Evolutionary conservation across 192 early-diverging fungal species (phyloP), one percentile per base, ranked within the genome.

Genomic region (Irineochytrium annulatum): DNA sequence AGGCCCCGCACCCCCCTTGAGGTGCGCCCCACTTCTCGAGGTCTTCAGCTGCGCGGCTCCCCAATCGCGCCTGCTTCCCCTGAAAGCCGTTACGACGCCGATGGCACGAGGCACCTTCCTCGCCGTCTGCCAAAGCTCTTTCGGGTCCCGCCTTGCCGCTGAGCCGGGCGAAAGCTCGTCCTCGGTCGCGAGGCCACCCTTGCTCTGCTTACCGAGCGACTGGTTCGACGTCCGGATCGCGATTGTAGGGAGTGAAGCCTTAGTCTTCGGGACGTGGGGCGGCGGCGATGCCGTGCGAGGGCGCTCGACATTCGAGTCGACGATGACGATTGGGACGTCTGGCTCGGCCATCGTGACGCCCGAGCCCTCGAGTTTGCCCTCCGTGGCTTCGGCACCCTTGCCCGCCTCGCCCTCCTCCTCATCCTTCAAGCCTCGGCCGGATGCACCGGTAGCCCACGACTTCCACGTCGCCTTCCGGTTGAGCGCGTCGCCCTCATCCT

Each of bases 21-120:
- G 11, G 11, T 52, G 8, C 20, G 8, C 49, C 49, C 19, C 49
- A 52, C 20, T 28, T 8, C 17, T 6, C 58, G 8, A 8, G 29
- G 41, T 19, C 52, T 17, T 28, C 5, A 59, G 28, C 52, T 56
- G 41, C 52, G 48, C 17, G 26, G 24, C 58, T 11, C 19, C 58
- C 41, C 28, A 37, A 59, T 59, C 58, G 27, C 5, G 26, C 8
- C 58, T 56, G 13, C 13, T 26, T 5, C 71, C 64, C 2, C 71
- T 27, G 55, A 73, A 73, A 3, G 71, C 71, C n/a, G 60, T 63
- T 55, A 73, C 71, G 30, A 73, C 71, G 4, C 68, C 53, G 26
- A 73, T 61, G 5, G 13, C 16, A 14, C 20, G 19, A 14, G 34
- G 43, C 29, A 65, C 67, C 13, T 33, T 34, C 0, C 63, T 35